Evolutionary conservation across 2,329 filamentous ascomycete genomes (phyloP).

Genomic region (Tolypocladium tropicale): DNA sequence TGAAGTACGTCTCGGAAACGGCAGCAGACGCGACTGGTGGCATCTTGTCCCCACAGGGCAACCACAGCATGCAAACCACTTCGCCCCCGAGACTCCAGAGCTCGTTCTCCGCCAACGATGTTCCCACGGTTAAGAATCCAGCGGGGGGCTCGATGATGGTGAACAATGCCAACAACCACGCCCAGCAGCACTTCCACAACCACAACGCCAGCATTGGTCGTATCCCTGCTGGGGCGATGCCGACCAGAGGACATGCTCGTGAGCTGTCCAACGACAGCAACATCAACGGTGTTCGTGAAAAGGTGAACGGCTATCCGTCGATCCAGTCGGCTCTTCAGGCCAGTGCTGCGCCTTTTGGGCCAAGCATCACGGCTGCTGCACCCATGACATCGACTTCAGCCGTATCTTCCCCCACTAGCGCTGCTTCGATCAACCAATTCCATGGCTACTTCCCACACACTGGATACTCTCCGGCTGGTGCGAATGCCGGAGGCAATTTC

Average conservation of each 20-base stretch:
- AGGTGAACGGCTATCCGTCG: conserved; percentile 41
- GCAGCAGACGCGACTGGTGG: conserved; percentile 24
- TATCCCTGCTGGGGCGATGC: conserved; percentile 57
- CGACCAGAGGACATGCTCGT: conserved; percentile 56
- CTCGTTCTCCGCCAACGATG: conserved; percentile 83
- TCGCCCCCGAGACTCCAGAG: conserved; percentile 64
- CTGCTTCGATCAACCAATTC: conserved; percentile 15
- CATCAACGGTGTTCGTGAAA: conserved; percentile 30
- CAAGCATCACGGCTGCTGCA: conserved; percentile 29
- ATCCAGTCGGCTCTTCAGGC: conserved; percentile 68
- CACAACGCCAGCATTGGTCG: conserved; percentile 77
- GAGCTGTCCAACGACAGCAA: conserved; percentile 50
- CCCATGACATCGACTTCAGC: conserved; percentile 14
- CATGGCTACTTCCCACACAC: conserved; percentile 21
- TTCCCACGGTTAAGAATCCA: conserved; percentile 72
- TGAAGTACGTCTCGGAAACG: conserved; percentile 39
- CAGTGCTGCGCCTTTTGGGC: conserved; percentile 70
- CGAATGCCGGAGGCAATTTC: conserved; percentile 9
- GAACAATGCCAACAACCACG: conserved; percentile 45
- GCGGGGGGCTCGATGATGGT: conserved; percentile 33
- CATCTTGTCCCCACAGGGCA: conserved; percentile 36
- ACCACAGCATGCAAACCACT: conserved; percentile 41
- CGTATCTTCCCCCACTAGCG: conserved; percentile 13
- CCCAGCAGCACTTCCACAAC: conserved; percentile 57
- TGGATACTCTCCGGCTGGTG: conserved; percentile 17